Evolutionary conservation across 1,284 basidiomycete species (phyloP), one percentile per base, ranked within the genome.

Genomic region (Ceratobasidium sp.): DNA sequence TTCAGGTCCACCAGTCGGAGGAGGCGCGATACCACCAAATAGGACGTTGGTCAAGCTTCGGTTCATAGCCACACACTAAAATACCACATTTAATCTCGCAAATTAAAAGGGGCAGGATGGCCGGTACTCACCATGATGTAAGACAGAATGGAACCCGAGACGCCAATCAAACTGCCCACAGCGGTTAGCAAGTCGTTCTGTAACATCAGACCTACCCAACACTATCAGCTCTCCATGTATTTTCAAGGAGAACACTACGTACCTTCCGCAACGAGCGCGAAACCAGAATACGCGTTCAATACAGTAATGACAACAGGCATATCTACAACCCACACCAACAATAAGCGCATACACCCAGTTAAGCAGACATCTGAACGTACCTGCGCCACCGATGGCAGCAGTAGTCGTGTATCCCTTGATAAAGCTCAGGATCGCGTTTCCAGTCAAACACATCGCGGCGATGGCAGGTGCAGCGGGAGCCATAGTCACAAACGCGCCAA

Each of bases 181-280:
- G 90, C 91, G 0, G 92, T 92, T 61, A 95, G 82, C 7, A 95
- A 84, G 26, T 92, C 87, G 78, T 95, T 94, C 78, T 95, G 91
- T 75, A 94, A 81, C 93, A 95, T 95, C 79, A 95, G 92, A 7
- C 92, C 88, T 89, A 59, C n/a, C 23, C 70, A 35, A 23, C 13
- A 28, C 61, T 23, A 49, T 35, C 28, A 28, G 41, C 26, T 38
- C 44, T 16, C 38, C 6, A 9, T 18, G 14, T 13, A 61, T 30
- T 11, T 21, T 55, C 46, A 61, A 43, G 43, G 11, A 43, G 32
- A 63, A 49, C 38, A 41, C 16, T 30, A 73, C 75, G 72, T 63
- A 86, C 89, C 93, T 85, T 95, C 93, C 1, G 93, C 93, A n/a
- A 95, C 92, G n/a, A 95, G 87, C 23, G 93, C 93, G 77, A 95